Conservation (phyloP, 2,329 filamentous ascomycete species). For the Parascedosporium putredinis region DNA sequence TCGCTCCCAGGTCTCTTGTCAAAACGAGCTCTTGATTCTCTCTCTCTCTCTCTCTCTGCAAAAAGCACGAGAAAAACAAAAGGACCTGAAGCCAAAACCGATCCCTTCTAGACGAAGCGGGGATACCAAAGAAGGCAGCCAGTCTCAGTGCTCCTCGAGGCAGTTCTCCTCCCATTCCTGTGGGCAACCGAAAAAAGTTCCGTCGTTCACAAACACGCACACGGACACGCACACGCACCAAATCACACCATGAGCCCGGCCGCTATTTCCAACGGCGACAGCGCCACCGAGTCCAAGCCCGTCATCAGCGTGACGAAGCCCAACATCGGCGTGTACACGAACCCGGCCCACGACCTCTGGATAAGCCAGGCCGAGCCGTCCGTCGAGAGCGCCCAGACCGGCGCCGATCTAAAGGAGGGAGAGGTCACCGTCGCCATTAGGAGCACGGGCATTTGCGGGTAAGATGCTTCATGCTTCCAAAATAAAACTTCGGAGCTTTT, state of each 20-base stretch:
- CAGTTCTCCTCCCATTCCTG: too few species aligned
- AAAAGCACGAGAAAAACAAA: background rate
- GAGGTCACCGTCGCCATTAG: constrained; percentile 84
- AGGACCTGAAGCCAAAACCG: background rate
- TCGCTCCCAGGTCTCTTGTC: too few species aligned
- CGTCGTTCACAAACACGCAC: too few species aligned
- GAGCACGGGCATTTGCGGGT: constrained; percentile 95
- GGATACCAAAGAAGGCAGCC: too few species aligned
- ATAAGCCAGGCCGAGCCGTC: constrained; percentile 68
- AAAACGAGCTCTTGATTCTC: too few species aligned
- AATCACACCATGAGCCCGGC: constrained; percentile 29
- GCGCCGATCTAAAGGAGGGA: constrained; percentile 60
- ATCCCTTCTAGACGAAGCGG: too few species aligned
- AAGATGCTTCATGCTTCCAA: constrained; percentile 17
- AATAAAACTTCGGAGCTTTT: background rate
- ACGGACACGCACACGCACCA: too few species aligned
- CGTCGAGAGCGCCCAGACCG: constrained; percentile 61
- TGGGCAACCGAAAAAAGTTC: too few species aligned
- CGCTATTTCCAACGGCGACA: constrained; percentile 18
- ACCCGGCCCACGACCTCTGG: constrained; percentile 87
- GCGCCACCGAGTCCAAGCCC: constrained; percentile 1
- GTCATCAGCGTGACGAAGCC: constrained; percentile 46
- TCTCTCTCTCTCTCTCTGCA: background rate
- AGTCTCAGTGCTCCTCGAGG: too few species aligned
- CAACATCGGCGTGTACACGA: constrained; percentile 95